These are phyloP conservation scores for Botrytis sinoallii DNA, from an alignment of 2,329 filamentous ascomycete species.

Conservation along the genomic window DNA sequence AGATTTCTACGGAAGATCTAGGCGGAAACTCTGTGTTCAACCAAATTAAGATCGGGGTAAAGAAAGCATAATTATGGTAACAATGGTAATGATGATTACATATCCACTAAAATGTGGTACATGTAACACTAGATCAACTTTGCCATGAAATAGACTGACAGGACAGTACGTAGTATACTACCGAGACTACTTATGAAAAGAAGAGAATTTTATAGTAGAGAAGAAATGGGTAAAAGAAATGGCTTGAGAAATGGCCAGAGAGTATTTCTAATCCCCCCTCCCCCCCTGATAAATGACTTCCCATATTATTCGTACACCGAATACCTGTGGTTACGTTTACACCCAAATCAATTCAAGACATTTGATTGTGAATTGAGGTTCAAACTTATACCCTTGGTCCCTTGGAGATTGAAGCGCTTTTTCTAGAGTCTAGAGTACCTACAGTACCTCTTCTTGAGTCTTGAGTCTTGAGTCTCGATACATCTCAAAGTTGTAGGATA, in stretches of 20 bases:
- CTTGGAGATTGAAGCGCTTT: background rate
- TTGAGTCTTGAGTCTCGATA: background rate
- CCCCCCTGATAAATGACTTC: background rate
- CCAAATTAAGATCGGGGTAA: background rate
- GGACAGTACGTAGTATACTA: background rate
- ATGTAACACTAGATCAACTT: background rate
- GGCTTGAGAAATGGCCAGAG: background rate
- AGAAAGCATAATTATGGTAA: background rate
- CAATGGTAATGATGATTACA: background rate
- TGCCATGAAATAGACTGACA: background rate
- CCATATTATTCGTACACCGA: constrained; percentile 11
- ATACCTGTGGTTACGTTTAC: constrained; percentile 4
- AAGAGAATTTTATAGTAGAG: background rate
- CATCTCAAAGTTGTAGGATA: background rate
- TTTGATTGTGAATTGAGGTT: background rate
- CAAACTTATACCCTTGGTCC: background rate
- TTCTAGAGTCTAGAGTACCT: background rate
- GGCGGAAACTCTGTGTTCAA: background rate
- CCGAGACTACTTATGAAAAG: background rate
- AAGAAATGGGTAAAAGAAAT: background rate
- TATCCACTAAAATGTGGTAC: constrained; percentile 3
- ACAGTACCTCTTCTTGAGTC: background rate
- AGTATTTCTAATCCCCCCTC: background rate
- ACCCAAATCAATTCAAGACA: background rate
- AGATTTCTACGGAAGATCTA: background rate